Base-by-base conservation (phyloP, 2,329 filamentous ascomycete genomes). In the Phyllosticta paracitricarpa region DNA sequence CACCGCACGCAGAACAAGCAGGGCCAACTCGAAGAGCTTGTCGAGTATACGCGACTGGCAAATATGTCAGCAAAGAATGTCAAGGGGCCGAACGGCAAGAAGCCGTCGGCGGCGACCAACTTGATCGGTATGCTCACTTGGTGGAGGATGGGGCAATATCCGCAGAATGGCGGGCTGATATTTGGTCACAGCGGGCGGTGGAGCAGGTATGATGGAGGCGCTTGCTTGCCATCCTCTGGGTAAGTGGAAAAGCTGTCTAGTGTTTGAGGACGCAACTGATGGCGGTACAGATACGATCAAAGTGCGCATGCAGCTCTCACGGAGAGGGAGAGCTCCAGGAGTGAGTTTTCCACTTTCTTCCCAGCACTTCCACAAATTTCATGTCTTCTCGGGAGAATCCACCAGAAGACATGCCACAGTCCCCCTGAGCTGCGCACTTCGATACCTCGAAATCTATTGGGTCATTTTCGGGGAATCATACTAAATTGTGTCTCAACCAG, bases 141-240 rank as follows among this genome's bases (percentile, higher is more conserved):
- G 19, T 40, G 25, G 52, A 14, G n/a, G 28, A 19, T 54, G 58
- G 51, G 25, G 17, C 56, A n/a, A 6, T 8, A n/a, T 28, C 22
- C 2, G 54, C 40, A 54, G 26, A 56, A 24, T 33, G 25, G 24
- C 4, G 10, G n/a, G 40, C 40, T 48, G 40, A 48, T 48, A 25
- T 8, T 56, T 17, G 33, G 70, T 51, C 51, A 68, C 68, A 96
- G 94, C 94, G 74, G 94, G 94, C 73, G 94, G 94, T 73, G 91
- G 91, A 76, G 94, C 94, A 68, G 94, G 94, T 72, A 97, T 97
- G 93, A 97, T 97, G 92, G 94, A 99, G 78, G 94, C 94, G 56
- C 86, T 99, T 65, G 91, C 81, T 59, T 99, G 94, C 76, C 94
- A 99, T 81, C 94, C 94, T 64, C 83, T 97, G 63, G 89, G 89